phyloP scores from a whole-genome alignment of 495 filamentous ascomycete species.

The Lasiosphaeris hirsuta region DNA sequence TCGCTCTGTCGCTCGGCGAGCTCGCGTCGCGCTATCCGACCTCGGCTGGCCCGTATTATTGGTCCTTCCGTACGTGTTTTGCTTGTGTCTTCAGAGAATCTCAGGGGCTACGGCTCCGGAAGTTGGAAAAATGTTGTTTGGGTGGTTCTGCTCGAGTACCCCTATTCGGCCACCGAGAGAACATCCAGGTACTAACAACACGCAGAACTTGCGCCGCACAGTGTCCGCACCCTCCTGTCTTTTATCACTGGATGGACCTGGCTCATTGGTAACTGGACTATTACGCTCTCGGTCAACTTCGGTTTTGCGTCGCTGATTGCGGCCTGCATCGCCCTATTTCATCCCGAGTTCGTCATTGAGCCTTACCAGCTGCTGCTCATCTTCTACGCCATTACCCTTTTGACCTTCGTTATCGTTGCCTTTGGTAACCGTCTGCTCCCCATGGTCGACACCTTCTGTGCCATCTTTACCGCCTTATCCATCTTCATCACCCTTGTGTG shows the following conservation, averaged over 20 bases:
- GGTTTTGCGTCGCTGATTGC: conserved; percentile 58
- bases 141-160: too few relatives aligned
- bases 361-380: conserved; percentile 57
- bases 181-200: neutral
- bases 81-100: neutral
- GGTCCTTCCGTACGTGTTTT: conserved; percentile 45
- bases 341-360: conserved; percentile 47
- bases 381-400: conserved; percentile 56
- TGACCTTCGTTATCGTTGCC: conserved; percentile 55
- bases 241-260: conserved; percentile 68
- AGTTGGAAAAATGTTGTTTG: too few relatives aligned
- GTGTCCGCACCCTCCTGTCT: conserved; percentile 52
- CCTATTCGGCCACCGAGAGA: too few relatives aligned
- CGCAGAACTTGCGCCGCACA: conserved; percentile 46
- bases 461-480: conserved; percentile 54
- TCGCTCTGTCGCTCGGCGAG: conserved; percentile 60
- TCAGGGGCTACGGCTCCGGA: too few relatives aligned
- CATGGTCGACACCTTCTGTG: conserved; percentile 59
- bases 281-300: conserved; percentile 64
- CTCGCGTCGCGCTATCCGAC: conserved; percentile 62
- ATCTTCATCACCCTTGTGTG: conserved; percentile 53
- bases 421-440: conserved; percentile 55
- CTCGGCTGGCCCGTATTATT: conserved; percentile 62
- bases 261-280: conserved; percentile 58
- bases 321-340: conserved; percentile 53